Conservation (phyloP, 495 filamentous ascomycete species). For the Aspergillus steynii region DNA sequence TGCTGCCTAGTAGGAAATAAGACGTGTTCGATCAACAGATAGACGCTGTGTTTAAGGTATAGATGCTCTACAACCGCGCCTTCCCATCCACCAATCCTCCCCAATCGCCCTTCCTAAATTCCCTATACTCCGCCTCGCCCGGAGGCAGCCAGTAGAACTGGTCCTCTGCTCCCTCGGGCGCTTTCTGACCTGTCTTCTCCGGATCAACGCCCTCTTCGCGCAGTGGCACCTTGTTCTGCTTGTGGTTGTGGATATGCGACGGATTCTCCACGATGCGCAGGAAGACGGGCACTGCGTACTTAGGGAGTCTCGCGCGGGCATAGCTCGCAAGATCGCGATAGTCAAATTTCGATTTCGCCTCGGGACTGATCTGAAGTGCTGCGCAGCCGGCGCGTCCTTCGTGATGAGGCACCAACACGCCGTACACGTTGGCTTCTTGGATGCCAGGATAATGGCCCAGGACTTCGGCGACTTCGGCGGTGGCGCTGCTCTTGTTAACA, state of each 20-base stretch:
- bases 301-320: conserved; percentile 58
- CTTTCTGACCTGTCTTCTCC: conserved; percentile 48
- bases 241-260: conserved; percentile 76
- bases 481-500: conserved; percentile 37
- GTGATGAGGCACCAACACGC: conserved; percentile 67
- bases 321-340: conserved; percentile 53
- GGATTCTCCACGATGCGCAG: conserved; percentile 60
- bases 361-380: conserved; percentile 47
- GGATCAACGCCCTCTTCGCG: conserved; percentile 72
- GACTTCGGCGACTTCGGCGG: conserved; percentile 71
- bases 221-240: conserved; percentile 77
- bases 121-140: conserved; percentile 53
- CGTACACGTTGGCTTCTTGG: conserved; percentile 77
- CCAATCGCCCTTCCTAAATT: conserved; percentile 61
- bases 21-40: no score
- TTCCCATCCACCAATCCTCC: conserved; percentile 36
- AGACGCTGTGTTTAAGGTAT: no score
- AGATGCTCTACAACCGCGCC: conserved; percentile 4
- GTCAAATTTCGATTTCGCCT: conserved; percentile 48
- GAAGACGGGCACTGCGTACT: conserved; percentile 78
- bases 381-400: conserved; percentile 74
- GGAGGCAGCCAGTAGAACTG: conserved; percentile 56
- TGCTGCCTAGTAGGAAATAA: no score
- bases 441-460: conserved; percentile 66
- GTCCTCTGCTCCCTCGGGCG: conserved; percentile 45